These are phyloP conservation scores for Platismatia glauca DNA, from an alignment of 495 filamentous ascomycete genomes.

Conservation along the genomic window DNA sequence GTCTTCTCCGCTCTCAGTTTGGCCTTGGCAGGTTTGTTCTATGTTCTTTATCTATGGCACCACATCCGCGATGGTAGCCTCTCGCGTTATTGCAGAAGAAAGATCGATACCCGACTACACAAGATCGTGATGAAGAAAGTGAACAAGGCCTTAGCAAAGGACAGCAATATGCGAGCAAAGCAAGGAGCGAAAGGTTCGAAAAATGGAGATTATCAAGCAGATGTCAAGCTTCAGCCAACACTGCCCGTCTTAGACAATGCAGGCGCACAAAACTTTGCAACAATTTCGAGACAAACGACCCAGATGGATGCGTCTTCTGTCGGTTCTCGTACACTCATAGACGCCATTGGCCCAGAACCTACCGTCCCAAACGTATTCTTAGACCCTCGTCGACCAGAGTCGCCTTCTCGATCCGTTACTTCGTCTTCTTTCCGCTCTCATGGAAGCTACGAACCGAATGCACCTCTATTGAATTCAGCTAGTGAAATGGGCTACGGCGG, in stretches of 20 bases:
- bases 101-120: slow-evolving; percentile 72
- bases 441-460: slow-evolving; percentile 45
- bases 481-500: slow-evolving; percentile 49
- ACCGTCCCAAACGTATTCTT: slow-evolving; percentile 36
- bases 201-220: slow-evolving; percentile 41
- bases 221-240: slow-evolving; percentile 52
- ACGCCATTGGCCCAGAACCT: slow-evolving; percentile 27
- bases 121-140: slow-evolving; percentile 74
- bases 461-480: slow-evolving; percentile 49
- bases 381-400: slow-evolving; percentile 24
- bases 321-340: slow-evolving; percentile 46
- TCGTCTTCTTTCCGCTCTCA: slow-evolving; percentile 35
- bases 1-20: slow-evolving; percentile 69
- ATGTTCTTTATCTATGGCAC: slow-evolving; percentile 81
- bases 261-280: slow-evolving; percentile 49
- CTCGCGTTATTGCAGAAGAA: slow-evolving; percentile 75
- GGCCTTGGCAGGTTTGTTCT: slow-evolving; percentile 61
- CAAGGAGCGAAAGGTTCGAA: slow-evolving; percentile 44
- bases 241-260: slow-evolving; percentile 52
- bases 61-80: slow-evolving; percentile 84
- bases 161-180: slow-evolving; percentile 52
- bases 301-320: slow-evolving; percentile 57
- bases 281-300: slow-evolving; percentile 56
- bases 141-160: slow-evolving; percentile 74
- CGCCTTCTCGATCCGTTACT: slow-evolving; percentile 36